Evolutionary conservation across 176 grass and related monocot genomes (phyloP).

Genomic region (Oryza longistaminata): DNA sequence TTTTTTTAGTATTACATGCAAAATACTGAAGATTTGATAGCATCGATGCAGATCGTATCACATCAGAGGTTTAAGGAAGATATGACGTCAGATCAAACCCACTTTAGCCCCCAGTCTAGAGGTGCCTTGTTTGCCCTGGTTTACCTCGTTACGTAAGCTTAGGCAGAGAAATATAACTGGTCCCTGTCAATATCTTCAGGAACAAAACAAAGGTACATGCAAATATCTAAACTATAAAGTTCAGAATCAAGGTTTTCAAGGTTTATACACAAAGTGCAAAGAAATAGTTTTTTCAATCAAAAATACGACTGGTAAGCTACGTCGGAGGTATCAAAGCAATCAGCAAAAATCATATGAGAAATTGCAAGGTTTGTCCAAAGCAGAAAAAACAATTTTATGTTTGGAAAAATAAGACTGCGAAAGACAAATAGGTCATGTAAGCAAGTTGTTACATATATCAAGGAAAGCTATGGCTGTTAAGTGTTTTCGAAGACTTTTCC

Average conservation of each 20-base stretch:
- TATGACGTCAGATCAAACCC: not conserved
- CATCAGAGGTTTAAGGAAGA: not conserved
- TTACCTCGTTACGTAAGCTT: not conserved
- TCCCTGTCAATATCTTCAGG: not conserved
- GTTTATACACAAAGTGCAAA: not conserved
- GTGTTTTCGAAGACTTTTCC: too few species aligned
- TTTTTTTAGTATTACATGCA: not conserved
- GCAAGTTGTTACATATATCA: not conserved
- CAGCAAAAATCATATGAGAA: not conserved
- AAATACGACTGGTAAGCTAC: not conserved
- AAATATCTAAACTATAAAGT: not conserved
- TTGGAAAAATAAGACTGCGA: not conserved
- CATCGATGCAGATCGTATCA: not conserved
- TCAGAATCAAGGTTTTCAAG: not conserved
- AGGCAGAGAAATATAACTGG: not conserved
- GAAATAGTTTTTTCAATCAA: not conserved
- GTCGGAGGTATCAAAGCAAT: not conserved
- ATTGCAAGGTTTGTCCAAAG: not conserved
- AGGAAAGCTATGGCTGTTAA: not conserved
- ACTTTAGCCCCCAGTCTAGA: not conserved
- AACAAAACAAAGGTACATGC: not conserved
- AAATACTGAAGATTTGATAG: not conserved
- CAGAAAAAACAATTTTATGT: not conserved
- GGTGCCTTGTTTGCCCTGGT: not conserved
- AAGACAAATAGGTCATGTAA: not conserved